phyloP scores from a whole-genome alignment of 345 rosid genomes.

The Anastatica hierochuntica region DNA sequence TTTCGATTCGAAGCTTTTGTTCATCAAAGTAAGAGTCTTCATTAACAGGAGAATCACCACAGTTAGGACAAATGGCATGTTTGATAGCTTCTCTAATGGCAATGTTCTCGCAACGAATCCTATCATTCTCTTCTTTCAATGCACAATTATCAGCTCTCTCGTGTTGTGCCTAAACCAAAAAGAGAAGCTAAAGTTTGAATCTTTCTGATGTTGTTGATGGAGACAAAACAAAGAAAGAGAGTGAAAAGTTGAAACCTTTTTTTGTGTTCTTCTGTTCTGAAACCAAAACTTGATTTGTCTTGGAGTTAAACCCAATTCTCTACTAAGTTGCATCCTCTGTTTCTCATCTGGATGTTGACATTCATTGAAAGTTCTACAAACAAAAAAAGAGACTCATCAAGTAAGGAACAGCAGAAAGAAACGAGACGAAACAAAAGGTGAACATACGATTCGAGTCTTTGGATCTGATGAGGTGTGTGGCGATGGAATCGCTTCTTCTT shows the following conservation, averaged over 20 bases:
- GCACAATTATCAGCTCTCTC: slow-evolving; percentile 81
- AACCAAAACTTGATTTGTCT: slow-evolving; percentile 99
- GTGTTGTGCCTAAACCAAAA: slow-evolving; percentile 58
- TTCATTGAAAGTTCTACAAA: slow-evolving; percentile 72
- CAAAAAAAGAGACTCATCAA: background rate
- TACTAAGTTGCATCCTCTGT: slow-evolving; percentile 72
- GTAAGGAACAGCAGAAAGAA: background rate
- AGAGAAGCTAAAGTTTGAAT: background rate
- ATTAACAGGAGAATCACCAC: slow-evolving; percentile 71
- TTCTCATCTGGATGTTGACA: slow-evolving; percentile 99
- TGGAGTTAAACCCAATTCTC: slow-evolving; percentile 77
- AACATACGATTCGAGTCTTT: slow-evolving; percentile 74
- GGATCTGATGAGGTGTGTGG: slow-evolving; percentile 78
- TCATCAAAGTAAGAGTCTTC: slow-evolving; percentile 87
- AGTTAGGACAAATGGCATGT: slow-evolving; percentile 79
- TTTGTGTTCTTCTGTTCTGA: slow-evolving; percentile 92
- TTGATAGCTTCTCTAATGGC: slow-evolving; percentile 90
- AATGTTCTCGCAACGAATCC: slow-evolving; percentile 93
- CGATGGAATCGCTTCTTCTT: slow-evolving; percentile 91
- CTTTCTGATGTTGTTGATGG: background rate
- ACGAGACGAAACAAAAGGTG: background rate
- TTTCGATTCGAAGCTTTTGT: slow-evolving; percentile 73
- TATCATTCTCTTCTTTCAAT: slow-evolving; percentile 74
- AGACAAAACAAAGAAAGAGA: background rate
- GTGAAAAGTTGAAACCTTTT: slow-evolving; percentile 45